These are phyloP conservation scores for Rubia yunnanensis DNA, from an alignment of 257 asterid species.

Conservation along the genomic window DNA sequence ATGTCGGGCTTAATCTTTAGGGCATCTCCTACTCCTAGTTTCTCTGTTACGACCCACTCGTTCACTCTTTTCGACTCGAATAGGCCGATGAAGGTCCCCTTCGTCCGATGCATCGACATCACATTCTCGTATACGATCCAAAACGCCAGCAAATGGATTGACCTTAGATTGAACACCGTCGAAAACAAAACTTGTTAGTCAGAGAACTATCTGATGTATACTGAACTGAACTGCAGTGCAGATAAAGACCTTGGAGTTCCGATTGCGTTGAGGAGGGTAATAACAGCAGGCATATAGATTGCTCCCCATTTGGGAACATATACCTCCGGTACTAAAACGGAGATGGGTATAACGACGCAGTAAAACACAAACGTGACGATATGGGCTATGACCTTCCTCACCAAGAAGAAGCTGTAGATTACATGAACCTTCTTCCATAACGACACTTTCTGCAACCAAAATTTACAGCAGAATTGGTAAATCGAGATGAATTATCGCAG, in stretches of 20 bases:
- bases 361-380: conserved; percentile 19
- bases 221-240: neutral
- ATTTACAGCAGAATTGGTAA: no score
- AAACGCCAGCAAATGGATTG: conserved; percentile 18
- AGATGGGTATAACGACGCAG: conserved; percentile 21
- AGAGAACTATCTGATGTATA: neutral
- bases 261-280: conserved; percentile 21
- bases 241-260: conserved; percentile 22
- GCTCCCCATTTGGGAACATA: conserved; percentile 26
- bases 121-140: conserved; percentile 26
- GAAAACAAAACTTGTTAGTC: no score
- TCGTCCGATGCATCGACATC: conserved; percentile 29
- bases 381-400: conserved; percentile 23
- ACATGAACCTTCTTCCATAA: conserved; percentile 24
- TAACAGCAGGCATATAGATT: conserved; percentile 16
- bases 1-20: conserved; percentile 13
- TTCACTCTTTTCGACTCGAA: conserved; percentile 22
- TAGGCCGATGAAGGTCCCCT: conserved; percentile 23
- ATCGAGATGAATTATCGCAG: no score
- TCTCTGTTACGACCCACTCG: conserved; percentile 29
- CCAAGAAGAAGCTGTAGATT: conserved; percentile 25
- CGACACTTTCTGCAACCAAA: conserved; percentile 19
- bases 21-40: conserved; percentile 40
- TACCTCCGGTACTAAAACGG: conserved; percentile 19
- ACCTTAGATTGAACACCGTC: conserved; percentile 6